Conservation (phyloP, 345 rosid genomes). For the Heritiera fomes region DNA sequence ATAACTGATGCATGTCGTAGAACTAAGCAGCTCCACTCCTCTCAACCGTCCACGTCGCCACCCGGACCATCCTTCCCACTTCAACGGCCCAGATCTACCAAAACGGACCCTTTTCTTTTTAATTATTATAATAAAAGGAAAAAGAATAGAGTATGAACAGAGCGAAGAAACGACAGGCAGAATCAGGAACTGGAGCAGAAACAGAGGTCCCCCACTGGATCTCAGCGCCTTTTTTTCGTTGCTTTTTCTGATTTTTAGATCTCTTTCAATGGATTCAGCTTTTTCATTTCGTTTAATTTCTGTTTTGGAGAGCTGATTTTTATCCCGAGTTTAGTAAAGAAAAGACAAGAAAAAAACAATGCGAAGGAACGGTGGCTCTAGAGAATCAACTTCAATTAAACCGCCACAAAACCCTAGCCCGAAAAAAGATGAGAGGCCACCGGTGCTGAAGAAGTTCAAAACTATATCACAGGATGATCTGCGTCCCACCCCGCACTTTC, state of each 20-base stretch:
- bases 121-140: no score
- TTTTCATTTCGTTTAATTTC: neutral
- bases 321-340: neutral
- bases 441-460: constrained; percentile 54
- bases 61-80: neutral
- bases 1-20: constrained; percentile 3
- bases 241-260: neutral
- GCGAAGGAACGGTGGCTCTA: neutral
- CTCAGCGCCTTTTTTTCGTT: neutral
- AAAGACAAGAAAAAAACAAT: neutral
- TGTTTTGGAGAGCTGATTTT: neutral
- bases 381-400: constrained; percentile 1
- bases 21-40: neutral
- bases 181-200: neutral
- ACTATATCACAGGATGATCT: constrained; percentile 34
- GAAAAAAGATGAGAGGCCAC: constrained; percentile 47
- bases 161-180: neutral
- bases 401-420: constrained; percentile 14
- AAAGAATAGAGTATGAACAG: no score
- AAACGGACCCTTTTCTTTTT: neutral
- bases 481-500: constrained; percentile 48
- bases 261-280: neutral
- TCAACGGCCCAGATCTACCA: constrained; percentile 27
- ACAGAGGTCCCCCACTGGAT: neutral
- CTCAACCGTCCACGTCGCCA: neutral